Base-by-base conservation (phyloP, 352 stramenopile genomes). In the Phytophthora cajani region DNA sequence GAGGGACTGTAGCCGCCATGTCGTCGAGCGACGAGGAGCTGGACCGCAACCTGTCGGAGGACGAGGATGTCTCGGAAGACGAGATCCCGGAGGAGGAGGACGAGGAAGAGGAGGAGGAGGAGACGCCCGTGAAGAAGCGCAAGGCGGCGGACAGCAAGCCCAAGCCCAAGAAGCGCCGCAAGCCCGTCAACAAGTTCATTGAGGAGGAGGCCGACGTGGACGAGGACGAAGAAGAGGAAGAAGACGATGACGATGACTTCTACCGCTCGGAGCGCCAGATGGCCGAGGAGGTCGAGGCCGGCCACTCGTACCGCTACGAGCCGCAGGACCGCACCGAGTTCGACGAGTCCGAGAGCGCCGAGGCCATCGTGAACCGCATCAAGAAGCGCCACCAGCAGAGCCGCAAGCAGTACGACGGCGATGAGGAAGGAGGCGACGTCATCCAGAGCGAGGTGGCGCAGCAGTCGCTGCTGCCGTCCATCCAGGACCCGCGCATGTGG, bases 401-500 rank as follows among this genome's bases (percentile, higher is more conserved):
- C 56, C 89, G 87, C 38, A 90, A 90, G 50, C 84, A 93, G 53
- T 94, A 92, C 58, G 87, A 95, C 33, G 89, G 92, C 16, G 89
- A 94, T 63, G 89, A 96, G 44, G 89, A 95, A 56, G 85, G 88
- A 3, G 84, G 84, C 2, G 89, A 95, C 25, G 81, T 94, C 49
- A 81, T 93, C 63, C 89, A 96, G 74, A 95, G 81, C 51, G 89
- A 94, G 11, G 89, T 97, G 44, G 89, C 89, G 46, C 89, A 97
- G 71, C 89, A 97, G 72, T 93, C 88, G 40, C 80, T 96, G 21
- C 69, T 97, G 68, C 89, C 89, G 57, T 96, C 89, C 19, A 96
- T 97, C 62, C 87, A 96, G 66, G 89, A 97, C 58, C 89, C 89
- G 50, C 87, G 88, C 57, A 91, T 97, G 84, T 97, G 89, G 89